Base-by-base conservation (phyloP, 495 filamentous ascomycete genomes). In the Xylaria curta region DNA sequence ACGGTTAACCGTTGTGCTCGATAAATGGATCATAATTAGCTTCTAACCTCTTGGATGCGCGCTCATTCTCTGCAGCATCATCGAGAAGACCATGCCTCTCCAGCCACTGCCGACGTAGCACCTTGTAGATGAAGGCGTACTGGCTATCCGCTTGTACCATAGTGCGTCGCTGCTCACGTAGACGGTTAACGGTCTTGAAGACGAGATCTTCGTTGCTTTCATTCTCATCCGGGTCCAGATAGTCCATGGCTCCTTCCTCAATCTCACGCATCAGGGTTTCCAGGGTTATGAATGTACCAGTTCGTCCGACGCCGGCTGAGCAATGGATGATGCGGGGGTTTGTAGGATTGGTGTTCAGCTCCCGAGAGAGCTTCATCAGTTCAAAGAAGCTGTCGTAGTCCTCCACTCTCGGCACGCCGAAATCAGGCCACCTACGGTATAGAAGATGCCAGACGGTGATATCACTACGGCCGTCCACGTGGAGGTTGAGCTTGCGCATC, bases 111-210 rank as follows among this genome's bases (percentile, higher is more conserved):
- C 95, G 92, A 58, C 88, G 87, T 68, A 98, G 76, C 0, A 97
- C 93, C 75, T 93, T 89, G 82, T 99, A 98, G 54, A 99, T 87
- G 78, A 99, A 98, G 21, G 87, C 79, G 76, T 93, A 94, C 81
- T 99, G 97, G 74, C 86, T 80, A 76, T 95, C 92, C 38, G 91
- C 91, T 81, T 98, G 96, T 4, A 99, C 97, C 97, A 98, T 99
- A 79, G 91, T 93, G 88, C 93, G 93, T 47, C 97, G 86, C 83
- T 99, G 97, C 81, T 95, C 88, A 36, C 97, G 88, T 76, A 99
- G 86, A 75, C 84, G 82, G 72, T 97, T 90, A 58, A 99, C 97
- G 8, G 90, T 89, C 19, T 92, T 87, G 73, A 91, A 93, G 17
- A 89, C 77, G 40, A 83, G 79, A 64, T 90, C 87, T 26, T 79